Conservation (phyloP, 2,329 filamentous ascomycete species). For the Penicillium sp. region DNA sequence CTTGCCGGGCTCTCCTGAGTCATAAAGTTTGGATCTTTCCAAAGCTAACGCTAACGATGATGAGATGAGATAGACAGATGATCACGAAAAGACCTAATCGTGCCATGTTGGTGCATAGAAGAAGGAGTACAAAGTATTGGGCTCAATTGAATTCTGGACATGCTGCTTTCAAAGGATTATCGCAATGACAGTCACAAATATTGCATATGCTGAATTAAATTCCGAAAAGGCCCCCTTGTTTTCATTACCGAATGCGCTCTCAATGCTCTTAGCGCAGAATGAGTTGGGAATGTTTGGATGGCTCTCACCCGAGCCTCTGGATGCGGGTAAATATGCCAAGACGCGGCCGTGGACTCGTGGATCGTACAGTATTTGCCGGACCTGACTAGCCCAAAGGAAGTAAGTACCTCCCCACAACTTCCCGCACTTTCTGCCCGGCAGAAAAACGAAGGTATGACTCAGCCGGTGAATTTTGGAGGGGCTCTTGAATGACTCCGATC, state of each 20-base stretch:
- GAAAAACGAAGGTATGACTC: slow-evolving; percentile 30
- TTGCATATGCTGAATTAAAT: background rate
- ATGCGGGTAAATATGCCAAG: background rate
- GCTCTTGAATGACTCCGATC: slow-evolving; percentile 14
- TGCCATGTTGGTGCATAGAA: background rate
- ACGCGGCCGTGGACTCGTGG: background rate
- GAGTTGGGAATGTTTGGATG: background rate
- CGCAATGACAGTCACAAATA: background rate
- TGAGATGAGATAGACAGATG: background rate
- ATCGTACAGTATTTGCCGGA: background rate
- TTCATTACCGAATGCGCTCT: background rate
- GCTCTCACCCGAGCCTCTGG: background rate
- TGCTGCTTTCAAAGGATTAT: background rate
- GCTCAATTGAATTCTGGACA: background rate
- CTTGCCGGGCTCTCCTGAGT: slow-evolving; percentile 50
- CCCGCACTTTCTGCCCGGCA: slow-evolving; percentile 21
- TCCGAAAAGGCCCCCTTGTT: background rate
- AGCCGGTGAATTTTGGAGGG: slow-evolving; percentile 24
- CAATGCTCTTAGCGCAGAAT: background rate
- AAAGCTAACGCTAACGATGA: background rate
- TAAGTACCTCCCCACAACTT: background rate
- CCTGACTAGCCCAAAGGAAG: background rate
- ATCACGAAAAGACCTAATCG: background rate
- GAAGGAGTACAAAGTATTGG: background rate
- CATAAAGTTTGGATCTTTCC: background rate